Base-by-base conservation (phyloP, 805 yeast species). In the Spathaspora girioi region DNA sequence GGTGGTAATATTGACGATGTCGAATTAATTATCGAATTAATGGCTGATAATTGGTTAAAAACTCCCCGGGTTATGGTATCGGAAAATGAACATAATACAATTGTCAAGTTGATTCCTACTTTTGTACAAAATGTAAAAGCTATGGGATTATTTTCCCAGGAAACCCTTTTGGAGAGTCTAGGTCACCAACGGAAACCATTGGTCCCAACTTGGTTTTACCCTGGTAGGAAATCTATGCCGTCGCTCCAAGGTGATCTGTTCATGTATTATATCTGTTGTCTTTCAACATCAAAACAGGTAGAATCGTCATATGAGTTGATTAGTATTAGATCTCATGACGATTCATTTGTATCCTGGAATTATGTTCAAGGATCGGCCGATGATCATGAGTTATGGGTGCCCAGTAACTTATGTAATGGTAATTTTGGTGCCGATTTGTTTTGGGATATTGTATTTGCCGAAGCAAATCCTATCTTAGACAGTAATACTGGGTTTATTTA, bases 351-450 rank as follows among this genome's bases (percentile, higher is more conserved):
- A 5, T 46, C 62, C 5, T 66, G 69, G 64, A 57, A 63, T 19
- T 91, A 91, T 61, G 87, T 90, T 1, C 97, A 90, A 66, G 97
- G 97, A 1, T 94, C 97, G 0, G 97, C 94, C 0, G 97, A 91
- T 65, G 97, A 92, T 60, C 96, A 91, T 63, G 97, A 91, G 60
- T 70, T 85, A 10, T 91, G 97, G 97, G 68, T 69, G 0, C 62
- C 73, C 1, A 54, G 54, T 35, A 66, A 63, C 3, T 46, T 69
- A 1, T 69, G 72, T 38, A 79, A 86, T 0, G 71, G 78, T 4
- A 69, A 75, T 0, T 64, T 89, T 29, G 77, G 74, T 1, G 82
- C 92, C 0, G 58, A 59, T 0, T 46, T 80, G 26, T 79, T 87
- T 46, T 89, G 96, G 96, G 42, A 18, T 32, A 50, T 15, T 9